phyloP scores from a whole-genome alignment of 2,329 filamentous ascomycete genomes.

The Fragosphaeria purpurea region DNA sequence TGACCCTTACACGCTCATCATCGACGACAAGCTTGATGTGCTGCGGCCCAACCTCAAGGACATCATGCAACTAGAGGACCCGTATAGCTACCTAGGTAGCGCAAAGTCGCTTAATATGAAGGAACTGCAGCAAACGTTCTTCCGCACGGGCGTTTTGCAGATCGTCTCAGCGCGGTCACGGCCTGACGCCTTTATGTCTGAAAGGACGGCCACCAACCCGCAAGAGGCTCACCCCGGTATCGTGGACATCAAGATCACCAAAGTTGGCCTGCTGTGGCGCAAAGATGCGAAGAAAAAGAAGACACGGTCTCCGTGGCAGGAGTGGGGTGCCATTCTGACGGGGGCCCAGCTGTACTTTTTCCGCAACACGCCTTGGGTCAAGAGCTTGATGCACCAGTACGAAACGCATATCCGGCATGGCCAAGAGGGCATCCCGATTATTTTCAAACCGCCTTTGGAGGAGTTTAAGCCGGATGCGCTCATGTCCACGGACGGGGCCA shows the following conservation, averaged over 20 bases:
- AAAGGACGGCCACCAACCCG: slow-evolving; percentile 74
- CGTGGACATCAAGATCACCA: slow-evolving; percentile 95
- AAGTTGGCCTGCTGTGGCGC: slow-evolving; percentile 88
- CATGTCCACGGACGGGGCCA: slow-evolving; percentile 87
- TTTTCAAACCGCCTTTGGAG: slow-evolving; percentile 81
- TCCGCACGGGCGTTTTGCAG: slow-evolving; percentile 82
- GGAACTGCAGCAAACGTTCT: slow-evolving; percentile 78
- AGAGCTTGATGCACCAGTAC: slow-evolving; percentile 79
- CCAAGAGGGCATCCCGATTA: slow-evolving; percentile 63
- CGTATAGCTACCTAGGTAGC: slow-evolving; percentile 79
- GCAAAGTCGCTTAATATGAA: slow-evolving; percentile 66
- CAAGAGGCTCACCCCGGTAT: slow-evolving; percentile 82
- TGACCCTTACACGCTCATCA: slow-evolving; percentile 88
- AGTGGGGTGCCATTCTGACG: slow-evolving; percentile 95
- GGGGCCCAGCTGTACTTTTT: slow-evolving; percentile 98
- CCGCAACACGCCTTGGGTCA: slow-evolving; percentile 85
- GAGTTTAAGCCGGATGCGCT: slow-evolving; percentile 90
- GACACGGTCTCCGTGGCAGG: slow-evolving; percentile 90
- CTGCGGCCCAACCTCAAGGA: slow-evolving; percentile 81
- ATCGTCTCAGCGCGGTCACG: slow-evolving; percentile 90
- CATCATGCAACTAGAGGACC: slow-evolving; percentile 85
- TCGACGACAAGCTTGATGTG: slow-evolving; percentile 77
- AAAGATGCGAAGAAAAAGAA: slow-evolving; percentile 93
- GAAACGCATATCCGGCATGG: slow-evolving; percentile 72
- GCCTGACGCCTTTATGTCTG: slow-evolving; percentile 89